Conservation (phyloP, 306 rosid genomes). For the Quillaja saponaria region DNA sequence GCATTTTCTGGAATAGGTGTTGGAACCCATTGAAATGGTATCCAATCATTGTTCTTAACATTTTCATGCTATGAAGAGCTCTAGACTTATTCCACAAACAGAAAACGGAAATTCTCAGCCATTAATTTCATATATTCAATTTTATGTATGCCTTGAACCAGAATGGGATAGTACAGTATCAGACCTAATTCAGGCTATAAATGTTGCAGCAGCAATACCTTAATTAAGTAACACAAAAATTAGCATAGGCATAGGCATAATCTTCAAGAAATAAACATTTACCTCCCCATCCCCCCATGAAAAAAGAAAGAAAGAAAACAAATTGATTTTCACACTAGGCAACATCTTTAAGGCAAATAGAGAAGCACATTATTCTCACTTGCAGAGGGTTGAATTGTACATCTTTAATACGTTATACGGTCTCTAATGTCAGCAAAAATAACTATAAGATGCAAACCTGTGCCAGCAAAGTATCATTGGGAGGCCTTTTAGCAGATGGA, state of each 20-base stretch:
- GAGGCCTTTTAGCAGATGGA: conserved; percentile 63
- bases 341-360: neutral
- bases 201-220: neutral
- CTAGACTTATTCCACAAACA: neutral
- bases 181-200: neutral
- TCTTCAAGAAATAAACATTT: neutral
- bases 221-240: neutral
- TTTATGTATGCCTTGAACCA: neutral
- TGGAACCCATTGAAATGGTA: too few relatives aligned
- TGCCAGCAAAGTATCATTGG: conserved; percentile 63
- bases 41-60: too few relatives aligned
- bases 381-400: too few relatives aligned
- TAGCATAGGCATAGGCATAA: neutral
- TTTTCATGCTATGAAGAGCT: neutral
- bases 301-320: too few relatives aligned
- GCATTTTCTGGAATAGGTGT: too few relatives aligned
- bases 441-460: conserved; percentile 60
- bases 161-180: neutral
- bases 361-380: neutral
- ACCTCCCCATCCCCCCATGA: too few relatives aligned
- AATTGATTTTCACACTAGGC: too few relatives aligned
- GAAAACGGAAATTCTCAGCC: too few relatives aligned
- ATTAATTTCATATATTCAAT: neutral
- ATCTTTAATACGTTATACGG: too few relatives aligned
- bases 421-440: neutral